Conservation (phyloP, 2,329 filamentous ascomycete species). For the Orbilia blumenaviensis region DNA sequence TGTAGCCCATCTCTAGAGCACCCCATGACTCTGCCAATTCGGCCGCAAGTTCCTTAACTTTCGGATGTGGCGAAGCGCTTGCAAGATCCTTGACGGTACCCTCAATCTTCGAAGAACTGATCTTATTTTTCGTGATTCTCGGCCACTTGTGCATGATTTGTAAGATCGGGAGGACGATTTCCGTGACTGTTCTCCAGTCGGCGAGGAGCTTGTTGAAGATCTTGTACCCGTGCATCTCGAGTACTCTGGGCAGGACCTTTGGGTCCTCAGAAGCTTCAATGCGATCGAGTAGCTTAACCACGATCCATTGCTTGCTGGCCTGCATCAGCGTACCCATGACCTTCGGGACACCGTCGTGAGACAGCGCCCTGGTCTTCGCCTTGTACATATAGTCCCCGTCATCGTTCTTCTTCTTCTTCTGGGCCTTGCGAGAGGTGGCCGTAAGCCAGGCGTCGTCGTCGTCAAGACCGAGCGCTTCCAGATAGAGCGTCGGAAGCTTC, state of each 20-base stretch:
- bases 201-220: constrained; percentile 88
- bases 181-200: constrained; percentile 87
- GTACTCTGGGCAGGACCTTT: constrained; percentile 83
- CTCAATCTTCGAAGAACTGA: constrained; percentile 94
- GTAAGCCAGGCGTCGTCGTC: constrained; percentile 92
- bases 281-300: constrained; percentile 88
- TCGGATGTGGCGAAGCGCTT: constrained; percentile 72
- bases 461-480: constrained; percentile 95
- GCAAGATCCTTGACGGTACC: constrained; percentile 76
- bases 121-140: constrained; percentile 93
- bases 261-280: constrained; percentile 89
- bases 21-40: constrained; percentile 84
- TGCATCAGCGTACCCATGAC: constrained; percentile 97
- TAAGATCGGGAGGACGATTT: constrained; percentile 87
- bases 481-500: constrained; percentile 85
- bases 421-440: constrained; percentile 84
- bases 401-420: constrained; percentile 89
- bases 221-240: constrained; percentile 96
- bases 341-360: constrained; percentile 83
- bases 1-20: constrained; percentile 87
- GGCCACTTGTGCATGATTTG: constrained; percentile 89
- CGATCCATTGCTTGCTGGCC: constrained; percentile 99
- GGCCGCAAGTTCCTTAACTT: constrained; percentile 76
- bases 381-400: constrained; percentile 90
- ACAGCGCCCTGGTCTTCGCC: constrained; percentile 78